Evolutionary conservation across 306 rosid species (phyloP), one percentile per base, ranked within the genome.

Genomic region (Cucurbita pepo): DNA sequence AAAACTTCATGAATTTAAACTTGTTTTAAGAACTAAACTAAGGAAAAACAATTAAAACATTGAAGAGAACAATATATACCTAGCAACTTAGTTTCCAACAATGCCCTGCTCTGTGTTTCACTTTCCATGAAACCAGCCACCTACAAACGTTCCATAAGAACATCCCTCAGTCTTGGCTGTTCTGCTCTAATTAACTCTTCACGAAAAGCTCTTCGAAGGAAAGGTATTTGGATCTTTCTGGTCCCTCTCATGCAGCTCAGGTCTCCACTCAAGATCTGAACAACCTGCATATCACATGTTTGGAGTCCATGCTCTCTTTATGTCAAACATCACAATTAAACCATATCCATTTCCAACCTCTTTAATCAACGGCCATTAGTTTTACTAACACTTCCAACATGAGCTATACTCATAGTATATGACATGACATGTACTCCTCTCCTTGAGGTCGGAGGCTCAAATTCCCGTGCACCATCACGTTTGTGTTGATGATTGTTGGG

Each of bases 191-290:
- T 30, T 50, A 88, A 80, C 80, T 88, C 95, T 75, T 86, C 89
- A 3, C 66, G 75, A 38, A 91, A 84, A 18, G 85, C 89, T 78
- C 77, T 91, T n/a, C 86, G 78, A 58, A 85, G 86, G 56, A 87
- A 83, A 15, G 90, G 82, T 47, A 85, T 10, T 72, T 83, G 77
- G 64, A 73, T 77, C 76, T 88, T 91, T 87, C 86, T 89, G 84
- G 86, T 75, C 80, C 79, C 56, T 89, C 84, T 95, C 41, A 91
- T 79, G 86, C 82, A 80, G 81, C 88, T 82, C 50, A 95, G 86
- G 81, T 95, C 87, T 10, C 96, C 99, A 53, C 70, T 83, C 79
- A 95, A 75, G 77, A 95, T 85, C 76, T 82, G 88, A 5, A 84
- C 77, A 74, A 95, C 95, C 99, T 94, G 92, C 82, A 81, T 13